A percentile compares a stretch with the other conserved stretches of the same genome.
Evolutionary conservation across 306 rosid species (phyloP).

Genomic region (Glycine latifolia): DNA sequence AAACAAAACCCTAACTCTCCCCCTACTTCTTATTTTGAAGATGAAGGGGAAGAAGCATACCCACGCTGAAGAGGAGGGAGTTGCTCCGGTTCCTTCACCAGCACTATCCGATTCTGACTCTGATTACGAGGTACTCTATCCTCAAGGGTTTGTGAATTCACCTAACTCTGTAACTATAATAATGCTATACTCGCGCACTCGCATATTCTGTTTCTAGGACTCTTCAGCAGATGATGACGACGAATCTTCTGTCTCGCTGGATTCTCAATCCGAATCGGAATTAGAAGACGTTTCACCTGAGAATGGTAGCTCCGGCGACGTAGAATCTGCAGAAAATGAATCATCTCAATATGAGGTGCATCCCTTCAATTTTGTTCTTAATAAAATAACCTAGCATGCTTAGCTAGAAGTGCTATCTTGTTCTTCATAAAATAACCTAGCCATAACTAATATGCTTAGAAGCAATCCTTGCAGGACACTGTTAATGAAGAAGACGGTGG

Average conservation of each 20-base stretch:
- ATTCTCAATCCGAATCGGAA: slow-evolving; percentile 43
- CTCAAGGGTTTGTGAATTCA: not conserved
- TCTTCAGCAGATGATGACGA: slow-evolving; percentile 40
- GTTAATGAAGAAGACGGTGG: slow-evolving; percentile 47
- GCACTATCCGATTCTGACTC: slow-evolving; percentile 50
- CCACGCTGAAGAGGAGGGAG: not conserved
- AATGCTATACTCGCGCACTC: not conserved
- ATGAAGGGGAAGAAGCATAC: slow-evolving; percentile 26
- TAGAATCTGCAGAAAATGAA: slow-evolving; percentile 50
- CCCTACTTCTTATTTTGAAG: too few species aligned
- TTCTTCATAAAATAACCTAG: not conserved
- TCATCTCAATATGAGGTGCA: slow-evolving; percentile 58
- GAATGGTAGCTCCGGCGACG: not conserved
- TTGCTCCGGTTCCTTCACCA: slow-evolving; percentile 9
- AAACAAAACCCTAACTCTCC: too few species aligned
- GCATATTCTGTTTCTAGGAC: slow-evolving; percentile 37
- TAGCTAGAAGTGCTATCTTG: not conserved
- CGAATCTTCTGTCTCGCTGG: slow-evolving; percentile 30
- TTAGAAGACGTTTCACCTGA: slow-evolving; percentile 38
- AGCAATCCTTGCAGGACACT: slow-evolving; percentile 58
- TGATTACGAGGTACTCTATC: slow-evolving; percentile 44
- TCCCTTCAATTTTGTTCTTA: slow-evolving; percentile 3
- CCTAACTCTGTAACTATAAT: not conserved
- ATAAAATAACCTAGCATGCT: not conserved
- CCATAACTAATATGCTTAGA: slow-evolving; percentile 15